Base-by-base conservation (phyloP, 106 monocot genomes). In the Iris macrosiphon region DNA sequence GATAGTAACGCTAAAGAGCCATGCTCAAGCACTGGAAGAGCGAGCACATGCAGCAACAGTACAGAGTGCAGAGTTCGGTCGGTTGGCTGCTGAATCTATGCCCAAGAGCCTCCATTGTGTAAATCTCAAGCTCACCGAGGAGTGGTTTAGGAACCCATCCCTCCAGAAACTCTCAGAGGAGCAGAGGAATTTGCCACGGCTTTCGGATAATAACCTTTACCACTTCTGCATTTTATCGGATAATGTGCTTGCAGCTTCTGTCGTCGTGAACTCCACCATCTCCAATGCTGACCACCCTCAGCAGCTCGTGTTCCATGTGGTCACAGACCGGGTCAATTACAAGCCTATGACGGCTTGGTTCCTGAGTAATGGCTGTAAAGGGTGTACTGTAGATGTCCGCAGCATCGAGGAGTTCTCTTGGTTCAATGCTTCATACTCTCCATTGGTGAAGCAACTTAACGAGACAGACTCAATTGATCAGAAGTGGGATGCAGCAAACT, bases 141-240 rank as follows among this genome's bases (percentile, higher is more conserved):
- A 75, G 17, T 79, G 72, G 75, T 61, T 76, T 42, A 53, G 55
- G 62, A 41, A 70, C 8, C 61, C 66, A 11, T 31, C 43, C 1
- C 69, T 85, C 0, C 6, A 55, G 32, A 55, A 63, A 37, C 53
- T 41, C 22, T 62, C 61, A 26, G 63, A 79, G 23, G 84, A 84
- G 41, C 57, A 15, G 27, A 70, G 29, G 35, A 63, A 62, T 63
- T 76, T 65, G 20, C 69, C 65, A 18, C 67, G 76, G 4, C 75
- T 85, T 19, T 56, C 55, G 31, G 80, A 86, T 60, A 73, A 77
- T 52, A 77, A 74, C 47, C 77, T 86, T 2, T 76, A 80, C 35
- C 86, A 86, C 64, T 80, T 74, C 15, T 80, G 80, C 31, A 31
- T 86, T 7, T 80, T 86, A 44, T 86, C 80, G 34, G 80, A 86